Base-by-base conservation (phyloP, 768 basidiomycete genomes). In the Xerocomellus amylosporus region DNA sequence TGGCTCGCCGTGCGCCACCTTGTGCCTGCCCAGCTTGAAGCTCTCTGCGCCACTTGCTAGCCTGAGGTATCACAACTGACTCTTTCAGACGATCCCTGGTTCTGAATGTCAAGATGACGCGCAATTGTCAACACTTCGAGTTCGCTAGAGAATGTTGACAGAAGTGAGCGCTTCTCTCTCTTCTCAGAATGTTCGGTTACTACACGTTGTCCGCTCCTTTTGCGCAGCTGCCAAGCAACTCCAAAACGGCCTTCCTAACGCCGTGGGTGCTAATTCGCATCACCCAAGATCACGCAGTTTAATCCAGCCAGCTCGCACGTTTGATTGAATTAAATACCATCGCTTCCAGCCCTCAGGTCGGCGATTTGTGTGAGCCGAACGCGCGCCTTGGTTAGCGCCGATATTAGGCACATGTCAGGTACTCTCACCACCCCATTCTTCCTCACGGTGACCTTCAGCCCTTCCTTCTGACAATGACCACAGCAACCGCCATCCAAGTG, bases 261-360 rank as follows among this genome's bases (percentile, higher is more conserved):
- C 62, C 62, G 40, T 33, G 26, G 41, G 24, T 44, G 28, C 4
- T 40, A 40, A 49, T 43, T 41, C 34, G 14, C 22, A 49, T 46
- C 50, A n/a, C n/a, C n/a, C n/a, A n/a, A n/a, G n/a, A n/a, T n/a
- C n/a, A n/a, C n/a, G n/a, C n/a, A n/a, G n/a, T n/a, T n/a, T n/a
- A n/a, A n/a, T n/a, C n/a, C n/a, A n/a, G n/a, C 12, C 31, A 19
- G 36, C 22, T 59, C 46, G 26, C 59, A 62, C 56, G 47, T 56
- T 33, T 37, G n/a, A n/a, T n/a, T n/a, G n/a, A n/a, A 33, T 30
- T 45, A 5, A 51, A 26, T 17, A n/a, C n/a, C 7, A 22, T 47
- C 42, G 6, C 52, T 59, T 52, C 17, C 14, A 30, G n/a, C 36
- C 4, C 38, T 38, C 19, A 26, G 24, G 10, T 24, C 31, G 54